Evolutionary conservation across 1,284 basidiomycete genomes (phyloP).

Genomic region (Naganishia liquefaciens): DNA sequence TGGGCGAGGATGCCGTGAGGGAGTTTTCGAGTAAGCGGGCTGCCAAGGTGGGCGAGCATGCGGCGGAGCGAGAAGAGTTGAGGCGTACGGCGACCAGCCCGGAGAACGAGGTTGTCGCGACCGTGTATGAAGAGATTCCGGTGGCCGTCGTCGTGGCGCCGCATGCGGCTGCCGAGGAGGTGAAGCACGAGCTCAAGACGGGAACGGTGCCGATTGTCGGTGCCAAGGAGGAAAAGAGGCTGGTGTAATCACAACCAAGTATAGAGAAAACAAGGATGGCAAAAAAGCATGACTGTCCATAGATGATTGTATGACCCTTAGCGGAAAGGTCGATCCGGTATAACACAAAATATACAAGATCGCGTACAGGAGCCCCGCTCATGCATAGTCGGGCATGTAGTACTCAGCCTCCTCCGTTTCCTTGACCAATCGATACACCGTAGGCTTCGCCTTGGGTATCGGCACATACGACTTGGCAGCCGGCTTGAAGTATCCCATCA

Average conservation of each 20-base stretch:
- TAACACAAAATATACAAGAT: neutral
- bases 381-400: constrained; percentile 23
- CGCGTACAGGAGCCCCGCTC: neutral
- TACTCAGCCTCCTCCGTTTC: constrained; percentile 22
- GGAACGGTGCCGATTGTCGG: constrained; percentile 20
- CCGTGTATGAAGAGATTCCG: constrained; percentile 51
- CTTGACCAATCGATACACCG: constrained; percentile 21
- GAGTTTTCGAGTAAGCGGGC: constrained; percentile 28
- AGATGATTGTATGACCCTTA: constrained; percentile 7
- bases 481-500: constrained; percentile 10
- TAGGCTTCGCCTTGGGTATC: constrained; percentile 2
- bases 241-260: constrained; percentile 1
- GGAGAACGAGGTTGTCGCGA: constrained; percentile 43
- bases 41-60: constrained; percentile 27
- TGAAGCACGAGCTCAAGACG: constrained; percentile 20
- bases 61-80: constrained; percentile 23
- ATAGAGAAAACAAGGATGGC: neutral
- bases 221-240: constrained; percentile 24
- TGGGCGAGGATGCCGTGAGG: constrained; percentile 32
- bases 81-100: constrained; percentile 23
- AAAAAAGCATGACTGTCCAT: neutral
- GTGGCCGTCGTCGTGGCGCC: constrained; percentile 49
- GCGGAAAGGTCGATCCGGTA: neutral
- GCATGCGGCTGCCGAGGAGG: constrained; percentile 13
- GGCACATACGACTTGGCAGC: neutral